phyloP scores from a whole-genome alignment of 306 rosid genomes.

The Vigna mungo region DNA sequence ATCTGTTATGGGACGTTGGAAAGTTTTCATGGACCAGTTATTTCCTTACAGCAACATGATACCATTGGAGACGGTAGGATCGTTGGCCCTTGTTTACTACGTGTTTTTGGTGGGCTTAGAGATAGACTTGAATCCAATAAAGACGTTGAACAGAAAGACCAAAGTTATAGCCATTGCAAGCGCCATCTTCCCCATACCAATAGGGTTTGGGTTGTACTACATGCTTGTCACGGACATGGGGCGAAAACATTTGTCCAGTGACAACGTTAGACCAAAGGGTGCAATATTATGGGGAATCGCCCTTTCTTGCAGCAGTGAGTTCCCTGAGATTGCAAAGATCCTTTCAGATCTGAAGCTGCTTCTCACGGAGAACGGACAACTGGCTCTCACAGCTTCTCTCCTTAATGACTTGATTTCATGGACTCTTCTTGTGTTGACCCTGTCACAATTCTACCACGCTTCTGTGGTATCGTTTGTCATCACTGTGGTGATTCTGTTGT shows the following conservation, averaged over 20 bases:
- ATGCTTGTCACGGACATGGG: conserved; percentile 48
- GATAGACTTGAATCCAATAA: conserved; percentile 45
- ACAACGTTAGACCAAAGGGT: conserved; percentile 1
- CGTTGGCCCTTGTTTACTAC: conserved; percentile 47
- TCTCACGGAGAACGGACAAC: conserved; percentile 52
- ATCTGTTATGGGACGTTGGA: conserved; percentile 40
- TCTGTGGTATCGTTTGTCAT: background rate
- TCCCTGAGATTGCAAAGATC: conserved; percentile 47
- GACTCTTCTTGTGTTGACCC: conserved; percentile 18
- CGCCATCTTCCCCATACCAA: conserved; percentile 32
- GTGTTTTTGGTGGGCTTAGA: conserved; percentile 52
- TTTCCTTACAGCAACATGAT: conserved; percentile 34
- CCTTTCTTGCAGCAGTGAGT: conserved; percentile 53
- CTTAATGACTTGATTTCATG: conserved; percentile 44
- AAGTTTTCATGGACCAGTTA: background rate
- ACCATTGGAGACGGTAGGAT: conserved; percentile 44
- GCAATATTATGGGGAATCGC: conserved; percentile 49
- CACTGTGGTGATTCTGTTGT: background rate
- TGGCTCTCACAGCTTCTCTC: conserved; percentile 48
- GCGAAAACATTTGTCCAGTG: background rate
- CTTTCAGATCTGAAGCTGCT: conserved; percentile 50
- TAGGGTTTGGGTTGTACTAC: conserved; percentile 46
- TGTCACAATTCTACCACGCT: background rate
- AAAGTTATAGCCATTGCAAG: conserved; percentile 15
- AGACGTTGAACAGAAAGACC: conserved; percentile 33